These are phyloP conservation scores for Dissophora globulifera DNA, from an alignment of 192 early-diverging fungal genomes.

Conservation along the genomic window DNA sequence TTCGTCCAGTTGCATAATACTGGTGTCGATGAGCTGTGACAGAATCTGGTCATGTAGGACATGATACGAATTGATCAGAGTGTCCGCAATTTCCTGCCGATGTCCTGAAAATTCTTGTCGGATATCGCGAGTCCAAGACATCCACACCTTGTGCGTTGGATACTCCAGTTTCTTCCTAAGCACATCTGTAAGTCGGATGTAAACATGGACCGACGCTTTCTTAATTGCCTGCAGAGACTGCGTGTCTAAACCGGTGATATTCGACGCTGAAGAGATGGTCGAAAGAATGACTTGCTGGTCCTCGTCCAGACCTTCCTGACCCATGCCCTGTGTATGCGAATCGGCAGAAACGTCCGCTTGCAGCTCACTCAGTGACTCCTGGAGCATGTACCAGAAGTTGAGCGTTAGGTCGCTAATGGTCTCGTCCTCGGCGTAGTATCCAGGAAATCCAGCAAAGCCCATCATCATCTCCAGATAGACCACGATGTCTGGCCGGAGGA, in stretches of 20 bases:
- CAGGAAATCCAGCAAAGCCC: slow-evolving; percentile 74
- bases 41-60: slow-evolving; percentile 70
- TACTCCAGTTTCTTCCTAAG: slow-evolving; percentile 67
- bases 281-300: slow-evolving; percentile 26
- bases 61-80: slow-evolving; percentile 75
- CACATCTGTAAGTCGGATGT: slow-evolving; percentile 61
- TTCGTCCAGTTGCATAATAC: slow-evolving; percentile 26
- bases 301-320: slow-evolving; percentile 7
- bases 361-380: slow-evolving; percentile 74
- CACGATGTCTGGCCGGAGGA: slow-evolving; percentile 56
- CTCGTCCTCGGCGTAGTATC: slow-evolving; percentile 74
- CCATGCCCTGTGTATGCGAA: background rate
- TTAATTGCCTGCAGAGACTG: slow-evolving; percentile 47
- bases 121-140: slow-evolving; percentile 63
- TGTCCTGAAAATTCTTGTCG: slow-evolving; percentile 70
- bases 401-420: slow-evolving; percentile 75
- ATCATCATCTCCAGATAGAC: slow-evolving; percentile 66
- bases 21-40: slow-evolving; percentile 51
- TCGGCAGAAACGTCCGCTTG: slow-evolving; percentile 36
- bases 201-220: slow-evolving; percentile 57
- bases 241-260: slow-evolving; percentile 27
- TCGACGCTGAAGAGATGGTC: slow-evolving; percentile 31
- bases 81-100: slow-evolving; percentile 80
- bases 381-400: slow-evolving; percentile 78
- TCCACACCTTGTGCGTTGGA: slow-evolving; percentile 64